Evolutionary conservation across 1,284 basidiomycete species (phyloP).

Genomic region (Albatrellus sp.): DNA sequence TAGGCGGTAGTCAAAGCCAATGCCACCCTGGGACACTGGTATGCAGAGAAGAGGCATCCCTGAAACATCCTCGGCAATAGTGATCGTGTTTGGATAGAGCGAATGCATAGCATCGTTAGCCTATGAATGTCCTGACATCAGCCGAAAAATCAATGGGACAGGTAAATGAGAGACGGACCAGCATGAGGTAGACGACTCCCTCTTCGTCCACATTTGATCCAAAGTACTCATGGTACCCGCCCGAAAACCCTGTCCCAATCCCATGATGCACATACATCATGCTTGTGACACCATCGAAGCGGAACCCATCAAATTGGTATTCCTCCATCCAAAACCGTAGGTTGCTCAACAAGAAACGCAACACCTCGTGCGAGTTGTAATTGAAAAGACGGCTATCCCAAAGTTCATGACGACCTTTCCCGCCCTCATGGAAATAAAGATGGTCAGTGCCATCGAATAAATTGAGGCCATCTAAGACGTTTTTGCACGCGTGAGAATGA

Average conservation of each 20-base stretch:
- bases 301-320: slow-evolving; percentile 93
- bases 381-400: slow-evolving; percentile 98
- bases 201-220: slow-evolving; percentile 78
- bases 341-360: slow-evolving; percentile 92
- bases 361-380: slow-evolving; percentile 88
- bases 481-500: slow-evolving; percentile 97
- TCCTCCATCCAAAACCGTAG: slow-evolving; percentile 93
- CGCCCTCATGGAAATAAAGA: slow-evolving; percentile 92
- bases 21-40: slow-evolving; percentile 71
- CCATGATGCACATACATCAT: slow-evolving; percentile 99
- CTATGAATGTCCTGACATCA: slow-evolving; percentile 27
- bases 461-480: slow-evolving; percentile 91
- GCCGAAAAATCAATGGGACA: not conserved
- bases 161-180: slow-evolving; percentile 39
- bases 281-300: slow-evolving; percentile 97
- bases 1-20: slow-evolving; percentile 95
- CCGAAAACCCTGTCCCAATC: slow-evolving; percentile 94
- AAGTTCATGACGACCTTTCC: slow-evolving; percentile 83
- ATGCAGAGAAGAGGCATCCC: slow-evolving; percentile 94
- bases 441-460: slow-evolving; percentile 95
- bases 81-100: slow-evolving; percentile 72
- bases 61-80: slow-evolving; percentile 96
- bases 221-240: slow-evolving; percentile 97
- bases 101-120: slow-evolving; percentile 86
- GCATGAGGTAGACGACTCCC: slow-evolving; percentile 91